Conservation (phyloP, 176 grass and related monocot genomes). For the Phoenix dactylifera region DNA sequence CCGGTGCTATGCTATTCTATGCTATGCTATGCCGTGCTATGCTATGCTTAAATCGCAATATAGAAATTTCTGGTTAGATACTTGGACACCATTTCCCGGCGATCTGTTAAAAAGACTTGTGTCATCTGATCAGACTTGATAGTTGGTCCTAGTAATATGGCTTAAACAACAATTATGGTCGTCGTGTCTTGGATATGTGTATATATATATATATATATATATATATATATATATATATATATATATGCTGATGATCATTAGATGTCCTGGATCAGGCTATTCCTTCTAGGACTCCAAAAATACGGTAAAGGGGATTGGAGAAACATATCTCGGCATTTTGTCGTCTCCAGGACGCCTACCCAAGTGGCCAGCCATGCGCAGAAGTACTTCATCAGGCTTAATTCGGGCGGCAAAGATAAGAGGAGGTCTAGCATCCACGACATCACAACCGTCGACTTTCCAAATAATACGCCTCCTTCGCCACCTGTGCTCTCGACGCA, state of each 20-base stretch:
- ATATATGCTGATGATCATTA: neutral
- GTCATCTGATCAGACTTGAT: too few species aligned
- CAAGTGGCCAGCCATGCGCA: slow-evolving; percentile 27
- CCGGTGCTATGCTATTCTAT: too few species aligned
- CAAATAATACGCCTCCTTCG: slow-evolving; percentile 9
- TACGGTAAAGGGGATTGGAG: slow-evolving; percentile 25
- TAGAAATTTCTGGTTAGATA: too few species aligned
- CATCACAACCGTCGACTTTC: slow-evolving; percentile 17
- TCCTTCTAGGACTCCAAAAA: slow-evolving; percentile 16
- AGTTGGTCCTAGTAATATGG: too few species aligned
- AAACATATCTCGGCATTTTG: slow-evolving; percentile 17
- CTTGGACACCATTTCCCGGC: too few species aligned
- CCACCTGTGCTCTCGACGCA: neutral
- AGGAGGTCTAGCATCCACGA: slow-evolving; percentile 30
- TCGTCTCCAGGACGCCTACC: slow-evolving; percentile 14
- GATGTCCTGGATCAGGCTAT: neutral
- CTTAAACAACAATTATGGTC: too few species aligned
- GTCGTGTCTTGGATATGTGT: too few species aligned
- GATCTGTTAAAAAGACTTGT: too few species aligned
- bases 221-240: too few species aligned
- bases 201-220: too few species aligned
- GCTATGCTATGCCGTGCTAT: too few species aligned
- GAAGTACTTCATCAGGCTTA: slow-evolving; percentile 26
- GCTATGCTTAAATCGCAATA: too few species aligned
- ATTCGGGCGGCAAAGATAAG: slow-evolving; percentile 22